These are phyloP conservation scores for Antarctomyces pellizariae DNA, from an alignment of 495 filamentous ascomycete genomes.

Conservation along the genomic window DNA sequence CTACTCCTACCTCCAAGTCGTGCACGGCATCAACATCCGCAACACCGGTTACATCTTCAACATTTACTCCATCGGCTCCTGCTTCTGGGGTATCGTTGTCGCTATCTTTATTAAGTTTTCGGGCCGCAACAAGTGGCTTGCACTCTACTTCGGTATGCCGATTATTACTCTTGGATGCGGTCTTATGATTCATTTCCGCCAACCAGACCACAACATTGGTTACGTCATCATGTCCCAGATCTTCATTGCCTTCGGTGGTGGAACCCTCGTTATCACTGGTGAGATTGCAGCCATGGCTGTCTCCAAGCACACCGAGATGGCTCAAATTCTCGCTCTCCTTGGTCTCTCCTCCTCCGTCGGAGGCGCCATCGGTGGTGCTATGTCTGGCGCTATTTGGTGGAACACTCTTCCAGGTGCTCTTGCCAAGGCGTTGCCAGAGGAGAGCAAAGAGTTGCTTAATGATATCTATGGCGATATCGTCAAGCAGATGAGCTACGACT, in stretches of 20 bases:
- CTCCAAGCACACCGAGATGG: slow-evolving; percentile 38
- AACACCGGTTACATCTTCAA: slow-evolving; percentile 38
- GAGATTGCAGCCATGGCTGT: slow-evolving; percentile 48
- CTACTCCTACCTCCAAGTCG: slow-evolving; percentile 47
- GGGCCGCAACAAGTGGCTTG: slow-evolving; percentile 28
- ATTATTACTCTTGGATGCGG: slow-evolving; percentile 40
- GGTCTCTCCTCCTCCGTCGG: slow-evolving; percentile 38
- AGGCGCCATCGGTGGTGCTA: slow-evolving; percentile 34
- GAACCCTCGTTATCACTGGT: slow-evolving; percentile 31
- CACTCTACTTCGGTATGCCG: slow-evolving; percentile 32
- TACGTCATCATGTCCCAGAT: slow-evolving; percentile 61
- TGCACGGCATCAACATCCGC: slow-evolving; percentile 30
- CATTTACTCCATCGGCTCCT: slow-evolving; percentile 48
- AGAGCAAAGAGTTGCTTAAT: slow-evolving; percentile 21
- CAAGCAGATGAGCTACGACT: slow-evolving; percentile 29
- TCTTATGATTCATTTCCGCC: slow-evolving; percentile 54
- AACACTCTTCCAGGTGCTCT: slow-evolving; percentile 31
- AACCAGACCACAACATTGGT: slow-evolving; percentile 28
- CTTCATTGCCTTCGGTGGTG: slow-evolving; percentile 48
- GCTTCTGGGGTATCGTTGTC: slow-evolving; percentile 35
- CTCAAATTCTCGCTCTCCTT: slow-evolving; percentile 38
- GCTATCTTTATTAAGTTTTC: slow-evolving; percentile 25
- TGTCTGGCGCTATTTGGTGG: slow-evolving; percentile 45
- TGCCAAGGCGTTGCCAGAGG: slow-evolving; percentile 30
- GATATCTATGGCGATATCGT: slow-evolving; percentile 37